phyloP scores from a whole-genome alignment of 228 moss, liverwort and hornwort genomes.

The Sphagnum fallax region DNA sequence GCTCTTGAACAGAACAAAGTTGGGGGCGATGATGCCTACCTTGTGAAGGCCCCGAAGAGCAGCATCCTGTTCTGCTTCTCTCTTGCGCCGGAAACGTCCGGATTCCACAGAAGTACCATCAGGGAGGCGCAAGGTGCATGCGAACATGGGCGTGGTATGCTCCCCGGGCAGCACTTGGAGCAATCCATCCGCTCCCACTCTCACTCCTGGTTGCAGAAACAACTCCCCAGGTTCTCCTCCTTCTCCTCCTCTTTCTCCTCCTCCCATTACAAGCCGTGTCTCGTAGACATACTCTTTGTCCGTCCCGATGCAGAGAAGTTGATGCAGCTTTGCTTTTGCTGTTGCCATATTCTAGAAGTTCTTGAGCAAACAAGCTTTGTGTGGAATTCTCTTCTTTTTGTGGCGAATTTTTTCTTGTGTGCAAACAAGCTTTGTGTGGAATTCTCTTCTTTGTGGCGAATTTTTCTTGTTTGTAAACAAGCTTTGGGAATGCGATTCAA shows the following conservation, averaged over 20 bases:
- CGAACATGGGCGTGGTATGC: constrained; percentile 45
- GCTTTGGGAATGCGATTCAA: too few relatives aligned
- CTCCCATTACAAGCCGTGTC: constrained; percentile 35
- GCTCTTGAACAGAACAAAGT: too few relatives aligned
- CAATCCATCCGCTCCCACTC: constrained; percentile 18
- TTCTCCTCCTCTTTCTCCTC: background rate
- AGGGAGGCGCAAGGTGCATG: constrained; percentile 75
- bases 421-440: too few relatives aligned
- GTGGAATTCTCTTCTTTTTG: too few relatives aligned
- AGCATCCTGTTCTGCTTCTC: constrained; percentile 95
- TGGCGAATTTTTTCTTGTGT: too few relatives aligned
- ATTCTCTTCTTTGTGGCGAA: too few relatives aligned
- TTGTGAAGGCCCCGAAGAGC: constrained; percentile 20
- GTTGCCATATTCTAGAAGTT: constrained; percentile 26
- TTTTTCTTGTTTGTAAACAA: too few relatives aligned
- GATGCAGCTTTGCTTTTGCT: constrained; percentile 53
- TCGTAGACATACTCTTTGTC: constrained; percentile 47
- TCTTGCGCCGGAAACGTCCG: constrained; percentile 75
- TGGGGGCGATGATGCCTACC: too few relatives aligned
- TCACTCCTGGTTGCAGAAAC: background rate
- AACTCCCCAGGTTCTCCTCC: too few relatives aligned
- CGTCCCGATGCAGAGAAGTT: constrained; percentile 23
- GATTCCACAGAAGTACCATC: constrained; percentile 67
- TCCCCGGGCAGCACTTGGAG: constrained; percentile 25
- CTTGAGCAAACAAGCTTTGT: too few relatives aligned